phyloP scores from a whole-genome alignment of 2,329 filamentous ascomycete genomes.

The Pleomassaria siparia region DNA sequence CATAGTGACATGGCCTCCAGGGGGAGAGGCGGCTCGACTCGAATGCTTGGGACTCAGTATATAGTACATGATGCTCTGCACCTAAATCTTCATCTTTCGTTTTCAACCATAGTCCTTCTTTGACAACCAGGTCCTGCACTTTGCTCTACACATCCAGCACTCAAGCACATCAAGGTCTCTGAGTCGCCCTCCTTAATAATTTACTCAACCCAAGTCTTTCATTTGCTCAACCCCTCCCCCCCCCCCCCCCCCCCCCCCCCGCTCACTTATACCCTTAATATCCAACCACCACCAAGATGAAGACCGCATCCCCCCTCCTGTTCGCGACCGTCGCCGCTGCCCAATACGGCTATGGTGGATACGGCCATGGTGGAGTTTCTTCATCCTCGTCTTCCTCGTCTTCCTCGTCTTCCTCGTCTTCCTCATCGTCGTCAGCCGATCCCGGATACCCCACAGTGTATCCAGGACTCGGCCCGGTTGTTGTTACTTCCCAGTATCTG shows the following conservation, averaged over 20 bases:
- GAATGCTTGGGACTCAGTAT: too few species aligned
- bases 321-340: conserved; percentile 28
- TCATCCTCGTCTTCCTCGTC: conserved; percentile 9
- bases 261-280: conserved; percentile 13
- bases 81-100: not conserved
- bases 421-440: conserved; percentile 14
- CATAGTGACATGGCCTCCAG: not conserved
- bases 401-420: conserved; percentile 4
- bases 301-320: conserved; percentile 22
- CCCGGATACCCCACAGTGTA: conserved; percentile 31
- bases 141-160: not conserved
- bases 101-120: conserved; percentile 15
- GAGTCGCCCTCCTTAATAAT: conserved; percentile 10
- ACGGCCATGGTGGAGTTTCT: too few species aligned
- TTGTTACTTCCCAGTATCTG: conserved; percentile 36
- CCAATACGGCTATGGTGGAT: conserved; percentile 14
- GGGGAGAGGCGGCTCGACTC: too few species aligned
- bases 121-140: not conserved
- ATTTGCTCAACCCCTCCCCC: not conserved
- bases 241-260: too few species aligned
- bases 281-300: conserved; percentile 10
- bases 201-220: conserved; percentile 14
- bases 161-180: not conserved
- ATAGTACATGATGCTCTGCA: not conserved
- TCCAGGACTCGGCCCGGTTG: conserved; percentile 29